These are phyloP conservation scores for Isabelozyma rhagii DNA, from an alignment of 805 yeast genomes.

Conservation along the genomic window DNA sequence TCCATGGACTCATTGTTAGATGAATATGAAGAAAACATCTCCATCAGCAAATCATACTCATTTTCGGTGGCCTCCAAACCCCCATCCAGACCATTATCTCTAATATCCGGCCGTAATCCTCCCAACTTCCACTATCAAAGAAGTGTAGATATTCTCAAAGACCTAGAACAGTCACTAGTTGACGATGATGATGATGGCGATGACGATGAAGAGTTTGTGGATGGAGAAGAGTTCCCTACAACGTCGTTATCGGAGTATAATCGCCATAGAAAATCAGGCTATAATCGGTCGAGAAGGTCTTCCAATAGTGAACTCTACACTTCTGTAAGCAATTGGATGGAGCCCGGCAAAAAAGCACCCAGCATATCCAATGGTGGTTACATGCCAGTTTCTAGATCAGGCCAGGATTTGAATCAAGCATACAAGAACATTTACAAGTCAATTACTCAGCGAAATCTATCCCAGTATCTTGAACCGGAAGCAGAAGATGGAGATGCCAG, in stretches of 20 bases:
- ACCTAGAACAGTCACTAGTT: conserved; percentile 1
- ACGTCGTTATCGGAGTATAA: conserved; percentile 37
- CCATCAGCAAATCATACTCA: conserved; percentile 21
- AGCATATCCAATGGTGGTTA: neutral
- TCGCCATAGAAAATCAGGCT: conserved; percentile 5
- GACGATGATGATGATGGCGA: conserved; percentile 2
- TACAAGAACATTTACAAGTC: conserved; percentile 35
- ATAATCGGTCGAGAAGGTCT: conserved; percentile 30
- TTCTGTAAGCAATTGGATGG: conserved; percentile 53
- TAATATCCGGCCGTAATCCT: conserved; percentile 13
- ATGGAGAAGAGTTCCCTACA: conserved; percentile 26
- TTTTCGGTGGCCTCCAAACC: conserved; percentile 19
- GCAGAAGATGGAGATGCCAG: conserved; percentile 4
- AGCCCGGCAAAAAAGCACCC: conserved; percentile 23
- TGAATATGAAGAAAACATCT: conserved; percentile 43
- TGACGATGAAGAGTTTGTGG: neutral
- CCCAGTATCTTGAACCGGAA: conserved; percentile 12
- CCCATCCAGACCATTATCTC: conserved; percentile 23
- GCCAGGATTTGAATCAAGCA: conserved; percentile 23
- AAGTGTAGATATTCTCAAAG: neutral
- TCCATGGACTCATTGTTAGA: conserved; percentile 41
- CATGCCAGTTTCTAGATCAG: neutral
- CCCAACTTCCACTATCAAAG: conserved; percentile 1
- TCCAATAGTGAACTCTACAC: conserved; percentile 41
- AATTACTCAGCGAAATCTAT: conserved; percentile 31